phyloP scores from a whole-genome alignment of 805 yeast genomes.

The Yamadazyma laniorum region DNA sequence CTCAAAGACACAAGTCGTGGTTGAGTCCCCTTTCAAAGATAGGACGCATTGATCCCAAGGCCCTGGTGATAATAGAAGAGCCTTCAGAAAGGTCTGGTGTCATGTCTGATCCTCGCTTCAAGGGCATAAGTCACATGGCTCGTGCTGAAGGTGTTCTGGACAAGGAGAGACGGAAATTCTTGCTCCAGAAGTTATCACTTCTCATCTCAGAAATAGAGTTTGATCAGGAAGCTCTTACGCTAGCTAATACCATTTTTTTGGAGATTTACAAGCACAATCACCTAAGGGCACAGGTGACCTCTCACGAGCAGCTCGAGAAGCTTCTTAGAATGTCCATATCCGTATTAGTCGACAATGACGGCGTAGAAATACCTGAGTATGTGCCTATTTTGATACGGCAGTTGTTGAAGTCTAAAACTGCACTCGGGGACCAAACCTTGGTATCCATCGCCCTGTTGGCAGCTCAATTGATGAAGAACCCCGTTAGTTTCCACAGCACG shows the following conservation, averaged over 20 bases:
- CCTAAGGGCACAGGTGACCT: neutral
- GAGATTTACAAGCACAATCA: slow-evolving; percentile 14
- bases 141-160: slow-evolving; percentile 9
- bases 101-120: slow-evolving; percentile 1
- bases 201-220: slow-evolving; percentile 8
- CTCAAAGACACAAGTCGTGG: slow-evolving; percentile 2
- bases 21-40: neutral
- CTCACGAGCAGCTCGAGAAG: neutral
- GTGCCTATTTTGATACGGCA: slow-evolving; percentile 23
- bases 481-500: slow-evolving; percentile 2
- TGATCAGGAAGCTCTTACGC: neutral
- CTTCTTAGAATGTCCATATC: slow-evolving; percentile 7
- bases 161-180: neutral
- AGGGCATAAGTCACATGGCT: slow-evolving; percentile 12
- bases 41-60: neutral
- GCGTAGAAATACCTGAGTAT: slow-evolving; percentile 23
- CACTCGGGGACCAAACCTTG: slow-evolving; percentile 19
- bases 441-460: slow-evolving; percentile 30
- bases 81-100: slow-evolving; percentile 4
- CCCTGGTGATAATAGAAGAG: slow-evolving; percentile 10
- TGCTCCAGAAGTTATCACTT: slow-evolving; percentile 5
- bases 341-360: slow-evolving; percentile 1
- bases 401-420: slow-evolving; percentile 15
- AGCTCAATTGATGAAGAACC: slow-evolving; percentile 10
- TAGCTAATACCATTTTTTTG: slow-evolving; percentile 10